phyloP scores from a whole-genome alignment of 306 rosid genomes.

The Abrus precatorius region DNA sequence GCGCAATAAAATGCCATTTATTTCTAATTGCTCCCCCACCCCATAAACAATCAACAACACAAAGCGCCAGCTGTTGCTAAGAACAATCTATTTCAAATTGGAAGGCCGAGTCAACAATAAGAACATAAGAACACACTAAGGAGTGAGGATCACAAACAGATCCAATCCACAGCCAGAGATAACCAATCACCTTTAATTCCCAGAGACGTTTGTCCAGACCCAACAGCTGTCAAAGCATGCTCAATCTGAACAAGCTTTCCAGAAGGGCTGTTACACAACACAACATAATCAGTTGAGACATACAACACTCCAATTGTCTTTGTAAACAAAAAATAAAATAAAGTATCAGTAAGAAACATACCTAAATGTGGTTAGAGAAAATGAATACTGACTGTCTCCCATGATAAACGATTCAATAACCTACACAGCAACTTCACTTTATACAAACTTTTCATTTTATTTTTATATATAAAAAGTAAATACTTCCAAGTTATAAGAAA shows the following conservation, averaged over 20 bases:
- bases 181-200: constrained; percentile 84
- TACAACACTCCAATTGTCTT: background rate
- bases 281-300: constrained; percentile 40
- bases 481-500: background rate
- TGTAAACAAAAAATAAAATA: background rate
- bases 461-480: background rate
- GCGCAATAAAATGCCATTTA: background rate
- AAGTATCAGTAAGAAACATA: constrained; percentile 22
- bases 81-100: constrained; percentile 5
- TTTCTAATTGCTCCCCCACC: background rate
- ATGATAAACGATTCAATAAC: constrained; percentile 44
- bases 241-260: constrained; percentile 99
- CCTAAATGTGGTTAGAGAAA: constrained; percentile 70
- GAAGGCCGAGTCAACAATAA: constrained; percentile 11
- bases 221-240: constrained; percentile 96
- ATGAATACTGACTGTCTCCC: constrained; percentile 72
- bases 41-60: background rate
- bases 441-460: background rate
- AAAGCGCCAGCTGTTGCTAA: background rate
- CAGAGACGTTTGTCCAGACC: constrained; percentile 95
- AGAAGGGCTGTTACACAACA: constrained; percentile 75
- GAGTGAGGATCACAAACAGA: constrained; percentile 16
- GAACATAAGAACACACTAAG: background rate
- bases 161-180: background rate
- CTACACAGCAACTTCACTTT: constrained; percentile 26